Conservation (phyloP, 495 filamentous ascomycete genomes). For the Pyrenula massariospora region DNA sequence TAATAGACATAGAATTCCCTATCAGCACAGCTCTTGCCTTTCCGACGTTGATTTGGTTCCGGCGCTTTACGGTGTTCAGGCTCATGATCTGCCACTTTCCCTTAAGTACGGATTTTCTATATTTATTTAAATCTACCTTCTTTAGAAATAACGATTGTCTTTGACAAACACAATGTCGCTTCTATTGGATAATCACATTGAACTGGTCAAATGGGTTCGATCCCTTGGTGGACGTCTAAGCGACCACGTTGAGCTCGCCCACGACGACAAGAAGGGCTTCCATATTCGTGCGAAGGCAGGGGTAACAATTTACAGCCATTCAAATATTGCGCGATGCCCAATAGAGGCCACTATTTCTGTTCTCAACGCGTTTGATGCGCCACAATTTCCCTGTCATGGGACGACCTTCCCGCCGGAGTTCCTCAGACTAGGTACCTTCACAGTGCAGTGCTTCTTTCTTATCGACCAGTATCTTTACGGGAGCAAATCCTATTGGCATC, state of each 20-base stretch:
- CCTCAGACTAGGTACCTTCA: conserved; percentile 19
- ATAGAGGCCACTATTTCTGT: conserved; percentile 37
- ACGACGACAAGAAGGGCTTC: conserved; percentile 29
- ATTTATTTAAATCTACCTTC: too few relatives aligned
- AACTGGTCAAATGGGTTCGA: conserved; percentile 23
- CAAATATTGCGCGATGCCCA: conserved; percentile 30
- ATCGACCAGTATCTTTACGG: conserved; percentile 41
- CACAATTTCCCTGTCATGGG: conserved; percentile 3
- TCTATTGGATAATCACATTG: neutral
- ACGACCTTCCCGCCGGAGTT: conserved; percentile 12
- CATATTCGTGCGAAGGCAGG: conserved; percentile 30
- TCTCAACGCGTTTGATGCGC: conserved; percentile 33
- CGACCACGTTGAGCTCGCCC: conserved; percentile 25
- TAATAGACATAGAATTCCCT: too few relatives aligned
- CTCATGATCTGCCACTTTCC: too few relatives aligned
- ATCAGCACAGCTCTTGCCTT: too few relatives aligned
- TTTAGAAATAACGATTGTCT: too few relatives aligned
- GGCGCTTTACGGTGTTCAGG: too few relatives aligned
- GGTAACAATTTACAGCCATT: conserved; percentile 9
- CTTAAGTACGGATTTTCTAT: too few relatives aligned
- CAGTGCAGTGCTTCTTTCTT: conserved; percentile 39
- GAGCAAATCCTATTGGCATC: conserved; percentile 44
- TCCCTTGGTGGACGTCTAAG: conserved; percentile 29
- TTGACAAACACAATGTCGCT: too few relatives aligned
- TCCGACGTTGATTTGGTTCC: too few relatives aligned